Percentiles rank a stretch among this genome's conserved stretches.
phyloP scores from a whole-genome alignment of 2,329 filamentous ascomycete species.

The Neodidymelliopsis sp. region DNA sequence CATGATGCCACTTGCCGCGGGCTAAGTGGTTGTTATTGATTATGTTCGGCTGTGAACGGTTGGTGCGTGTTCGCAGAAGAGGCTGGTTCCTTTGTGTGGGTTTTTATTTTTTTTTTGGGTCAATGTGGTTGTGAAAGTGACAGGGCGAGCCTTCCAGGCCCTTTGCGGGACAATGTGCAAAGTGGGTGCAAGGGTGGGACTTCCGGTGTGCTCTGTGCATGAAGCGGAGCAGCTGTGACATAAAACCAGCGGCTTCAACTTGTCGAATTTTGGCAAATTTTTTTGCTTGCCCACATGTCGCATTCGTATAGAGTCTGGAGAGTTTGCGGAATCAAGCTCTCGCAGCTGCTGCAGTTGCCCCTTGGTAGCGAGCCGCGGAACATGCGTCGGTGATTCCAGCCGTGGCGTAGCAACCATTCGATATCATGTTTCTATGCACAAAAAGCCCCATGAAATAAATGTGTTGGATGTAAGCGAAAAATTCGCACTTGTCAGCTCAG shows the following conservation, averaged over 20 bases:
- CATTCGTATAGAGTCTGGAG: neutral
- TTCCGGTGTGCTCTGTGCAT: conserved; percentile 14
- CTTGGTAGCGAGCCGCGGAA: conserved; percentile 16
- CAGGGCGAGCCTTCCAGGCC: neutral
- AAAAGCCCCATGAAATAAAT: neutral
- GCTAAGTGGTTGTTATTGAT: neutral
- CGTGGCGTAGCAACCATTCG: conserved; percentile 27
- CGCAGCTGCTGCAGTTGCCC: neutral
- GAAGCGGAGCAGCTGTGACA: conserved; percentile 9
- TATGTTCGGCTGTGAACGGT: neutral
- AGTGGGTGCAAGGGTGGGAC: conserved; percentile 12
- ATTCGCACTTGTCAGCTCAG: neutral
- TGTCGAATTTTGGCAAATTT: conserved; percentile 4
- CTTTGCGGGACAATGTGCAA: conserved; percentile 2
- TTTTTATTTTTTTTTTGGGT: too few relatives aligned
- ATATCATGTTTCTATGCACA: conserved; percentile 8
- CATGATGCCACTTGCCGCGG: neutral
- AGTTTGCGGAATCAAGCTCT: neutral
- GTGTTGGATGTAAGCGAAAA: neutral
- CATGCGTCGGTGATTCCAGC: conserved; percentile 16
- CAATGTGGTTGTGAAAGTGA: too few relatives aligned
- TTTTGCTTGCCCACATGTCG: conserved; percentile 7
- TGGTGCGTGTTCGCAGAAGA: too few relatives aligned
- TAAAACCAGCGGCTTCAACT: conserved; percentile 3
- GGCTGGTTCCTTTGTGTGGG: conserved; percentile 9